Evolutionary conservation across 1,284 basidiomycete species (phyloP).

Genomic region (Fistulina hepatica): DNA sequence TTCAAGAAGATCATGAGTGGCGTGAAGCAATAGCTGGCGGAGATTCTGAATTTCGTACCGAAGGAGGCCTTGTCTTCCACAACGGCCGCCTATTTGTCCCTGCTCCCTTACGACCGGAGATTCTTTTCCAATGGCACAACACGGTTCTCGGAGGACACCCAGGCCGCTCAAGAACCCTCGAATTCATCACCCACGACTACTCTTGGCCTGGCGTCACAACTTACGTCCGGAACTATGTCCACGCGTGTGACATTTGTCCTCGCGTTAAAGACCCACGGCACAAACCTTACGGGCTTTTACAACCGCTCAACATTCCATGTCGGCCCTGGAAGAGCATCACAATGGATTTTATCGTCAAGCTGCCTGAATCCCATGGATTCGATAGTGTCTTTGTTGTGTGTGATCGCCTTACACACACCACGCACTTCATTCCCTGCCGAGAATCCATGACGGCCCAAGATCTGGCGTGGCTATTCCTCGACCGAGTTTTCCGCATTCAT

Average conservation of each 20-base stretch:
- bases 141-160: constrained; percentile 20
- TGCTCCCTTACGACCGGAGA: constrained; percentile 18
- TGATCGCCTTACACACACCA: constrained; percentile 25
- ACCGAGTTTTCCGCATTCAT: constrained; percentile 20
- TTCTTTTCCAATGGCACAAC: constrained; percentile 22
- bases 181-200: constrained; percentile 19
- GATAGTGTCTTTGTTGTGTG: constrained; percentile 28
- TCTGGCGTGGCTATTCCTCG: constrained; percentile 18
- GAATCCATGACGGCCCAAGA: constrained; percentile 22
- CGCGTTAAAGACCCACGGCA: constrained; percentile 17
- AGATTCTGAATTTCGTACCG: constrained; percentile 18
- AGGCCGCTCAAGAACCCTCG: constrained; percentile 17
- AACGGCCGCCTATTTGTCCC: constrained; percentile 27
- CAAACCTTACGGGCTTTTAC: constrained; percentile 17
- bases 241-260: constrained; percentile 19
- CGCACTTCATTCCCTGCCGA: constrained; percentile 21
- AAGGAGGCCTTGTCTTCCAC: constrained; percentile 24
- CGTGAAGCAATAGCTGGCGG: constrained; percentile 19
- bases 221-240: constrained; percentile 15
- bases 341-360: constrained; percentile 28
- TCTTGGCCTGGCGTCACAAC: constrained; percentile 17
- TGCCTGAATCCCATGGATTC: constrained; percentile 23
- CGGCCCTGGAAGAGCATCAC: constrained; percentile 26
- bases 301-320: constrained; percentile 16
- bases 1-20: constrained; percentile 22